Evolutionary conservation across 2,329 filamentous ascomycete species (phyloP), one percentile per base, ranked within the genome.

Genomic region (Akanthomyces uredinophilus): DNA sequence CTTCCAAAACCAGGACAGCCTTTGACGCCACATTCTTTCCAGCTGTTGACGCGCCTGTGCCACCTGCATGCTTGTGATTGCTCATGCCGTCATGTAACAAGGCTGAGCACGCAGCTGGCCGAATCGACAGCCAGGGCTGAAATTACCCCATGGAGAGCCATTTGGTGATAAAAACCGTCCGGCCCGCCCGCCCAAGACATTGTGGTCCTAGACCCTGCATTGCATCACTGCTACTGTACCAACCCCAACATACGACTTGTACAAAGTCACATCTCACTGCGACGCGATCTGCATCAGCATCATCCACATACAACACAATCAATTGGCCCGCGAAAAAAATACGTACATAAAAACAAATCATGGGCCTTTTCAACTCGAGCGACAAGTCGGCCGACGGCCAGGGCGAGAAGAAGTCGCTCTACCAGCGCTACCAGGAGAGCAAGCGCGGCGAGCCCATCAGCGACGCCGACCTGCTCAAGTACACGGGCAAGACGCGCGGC

Each of bases 401-500:
- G 43, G 57, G 39, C 39, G 39, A 65, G 18, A 70, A 74, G 27
- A 70, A 68, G 59, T 71, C 70, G 8, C 64, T 75, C 35, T 75
- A 73, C 66, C 67, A 70, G 39, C 69, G 71, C 60, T 70, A 67
- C 62, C 69, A 72, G 56, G 70, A 71, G 51, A 68, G 70, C 47
- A 76, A 75, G 65, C 68, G 66, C 43, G 66, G 69, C 51, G 57
- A 62, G 13, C 66, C 68, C 24, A 70, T 75, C 51, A 74, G 70
- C 64, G 75, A 78, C 62, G 74, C 75, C 13, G 76, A 77, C 64
- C 65, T 79, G 32, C 55, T 70, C 32, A 77, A 77, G 64, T 77
- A 77, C 70, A 78, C 76, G 39, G 77, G 77, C 66, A 78, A 72
- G 66, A 66, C 67, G 27, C 67, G 66, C 16, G 67, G 54, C 0